Evolutionary conservation across 257 asterid species (phyloP), one percentile per base, ranked within the genome.

Genomic region (Gardenia jasminoides): DNA sequence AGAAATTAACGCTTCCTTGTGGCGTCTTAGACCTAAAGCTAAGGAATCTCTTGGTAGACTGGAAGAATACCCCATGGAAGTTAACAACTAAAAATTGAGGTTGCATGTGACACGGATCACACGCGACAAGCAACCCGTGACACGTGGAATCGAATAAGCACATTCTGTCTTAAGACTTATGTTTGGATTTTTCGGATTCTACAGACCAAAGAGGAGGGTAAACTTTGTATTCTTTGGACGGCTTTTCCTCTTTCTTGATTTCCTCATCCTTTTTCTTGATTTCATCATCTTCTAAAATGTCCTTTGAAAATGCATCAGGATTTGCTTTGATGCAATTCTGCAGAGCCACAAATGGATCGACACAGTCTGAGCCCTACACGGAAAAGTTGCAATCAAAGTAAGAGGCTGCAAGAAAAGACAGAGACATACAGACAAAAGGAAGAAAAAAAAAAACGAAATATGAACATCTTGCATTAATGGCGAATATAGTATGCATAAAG

Each of bases 251-350:
- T 44, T 58, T 72, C 26, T 59, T 10, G 54, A 50, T 73, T 30
- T 77, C 67, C 10, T 54, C 66, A 58, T 56, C 70, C 12, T 78
- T 90, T 84, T 85, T 82, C 78, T 88, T 75, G 80, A 28, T 82
- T 5, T 84, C 89, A 10, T 84, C 90, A 0, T 85, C 95, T 56
- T 87, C 97, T 58, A 95, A 73, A 68, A 91, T 75, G 69, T 95
- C 97, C 74, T 88, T 86, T 3, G 98, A 85, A 76, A 95, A 95
- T 13, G 99, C 99, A 72, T 84, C 85, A 6, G 99, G 98, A 69
- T 93, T 92, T 6, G 82, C 88, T 81, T 93, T 90, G 33, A 95
- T 90, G 86, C 99, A 94, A 66, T 80, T 92, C 87, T 93, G 99
- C 66, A 95, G 90, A 72, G 93, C 94, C 80, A 95, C 96, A 20